Percentiles rank a stretch among this genome's conserved stretches.
Conservation (phyloP, 257 asterid genomes). For the Lantana camara region DNA sequence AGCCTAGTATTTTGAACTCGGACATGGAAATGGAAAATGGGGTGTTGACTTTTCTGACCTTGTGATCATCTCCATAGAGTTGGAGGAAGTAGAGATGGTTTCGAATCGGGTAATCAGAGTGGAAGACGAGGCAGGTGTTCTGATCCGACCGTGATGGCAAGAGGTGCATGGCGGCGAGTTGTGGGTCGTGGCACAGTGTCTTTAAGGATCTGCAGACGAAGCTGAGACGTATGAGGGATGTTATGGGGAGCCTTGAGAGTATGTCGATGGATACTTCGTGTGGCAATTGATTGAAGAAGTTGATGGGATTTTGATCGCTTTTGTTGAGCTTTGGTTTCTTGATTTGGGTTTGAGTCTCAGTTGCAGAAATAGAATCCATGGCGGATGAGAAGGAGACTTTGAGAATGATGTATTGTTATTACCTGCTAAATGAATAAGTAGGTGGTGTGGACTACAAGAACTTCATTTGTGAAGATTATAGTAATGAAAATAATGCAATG, state of each 20-base stretch:
- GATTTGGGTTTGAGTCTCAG: neutral
- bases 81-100: conserved; percentile 46
- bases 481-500: too few species aligned
- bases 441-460: too few species aligned
- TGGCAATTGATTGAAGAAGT: conserved; percentile 30
- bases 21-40: conserved; percentile 45
- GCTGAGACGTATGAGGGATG: conserved; percentile 43
- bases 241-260: conserved; percentile 47
- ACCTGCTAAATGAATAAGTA: too few species aligned
- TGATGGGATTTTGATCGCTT: conserved; percentile 7
- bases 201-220: conserved; percentile 36
- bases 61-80: conserved; percentile 27
- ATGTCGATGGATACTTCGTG: conserved; percentile 40
- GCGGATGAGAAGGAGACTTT: too few species aligned
- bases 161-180: conserved; percentile 24
- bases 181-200: conserved; percentile 31
- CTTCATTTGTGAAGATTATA: too few species aligned
- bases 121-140: conserved; percentile 36
- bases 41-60: conserved; percentile 22
- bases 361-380: conserved; percentile 25
- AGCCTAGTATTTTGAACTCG: conserved; percentile 41
- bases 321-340: conserved; percentile 5
- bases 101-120: conserved; percentile 39
- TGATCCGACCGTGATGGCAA: conserved; percentile 20
- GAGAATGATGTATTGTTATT: too few species aligned